phyloP scores from a whole-genome alignment of 768 basidiomycete species.

The Mycena vitilis region DNA sequence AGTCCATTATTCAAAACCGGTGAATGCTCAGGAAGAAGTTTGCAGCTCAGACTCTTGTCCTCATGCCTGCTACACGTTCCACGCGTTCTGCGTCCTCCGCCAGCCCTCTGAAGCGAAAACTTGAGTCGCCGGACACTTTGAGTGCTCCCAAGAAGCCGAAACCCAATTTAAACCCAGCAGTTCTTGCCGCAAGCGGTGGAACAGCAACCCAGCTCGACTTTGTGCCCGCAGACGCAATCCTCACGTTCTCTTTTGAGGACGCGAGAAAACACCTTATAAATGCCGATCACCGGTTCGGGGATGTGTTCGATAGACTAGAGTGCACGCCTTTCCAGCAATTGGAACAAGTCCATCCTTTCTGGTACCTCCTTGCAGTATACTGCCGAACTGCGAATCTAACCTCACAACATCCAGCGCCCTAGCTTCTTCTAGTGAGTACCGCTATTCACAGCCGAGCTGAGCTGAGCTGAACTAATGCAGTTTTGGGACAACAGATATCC shows the following conservation, averaged over 20 bases:
- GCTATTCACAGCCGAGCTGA: neutral
- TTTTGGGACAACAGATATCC: constrained; percentile 78
- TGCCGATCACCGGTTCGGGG: constrained; percentile 77
- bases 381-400: constrained; percentile 9
- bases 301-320: constrained; percentile 69
- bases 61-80: constrained; percentile 52
- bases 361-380: constrained; percentile 52
- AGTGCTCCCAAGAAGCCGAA: constrained; percentile 39
- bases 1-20: neutral
- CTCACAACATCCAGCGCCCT: constrained; percentile 62
- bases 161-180: constrained; percentile 1
- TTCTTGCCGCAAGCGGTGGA: constrained; percentile 26
- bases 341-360: constrained; percentile 85
- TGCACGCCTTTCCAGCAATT: constrained; percentile 85
- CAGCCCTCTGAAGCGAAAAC: constrained; percentile 25
- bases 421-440: constrained; percentile 70
- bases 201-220: constrained; percentile 45
- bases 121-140: constrained; percentile 13
- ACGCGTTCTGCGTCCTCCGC: constrained; percentile 38
- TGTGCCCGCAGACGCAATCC: constrained; percentile 67
- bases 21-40: constrained; percentile 3
- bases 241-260: constrained; percentile 82
- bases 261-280: constrained; percentile 78
- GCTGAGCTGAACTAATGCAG: constrained; percentile 19
- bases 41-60: neutral